These are phyloP conservation scores for Aspergillus versicolor DNA, from an alignment of 2,329 filamentous ascomycete genomes.

Conservation along the genomic window DNA sequence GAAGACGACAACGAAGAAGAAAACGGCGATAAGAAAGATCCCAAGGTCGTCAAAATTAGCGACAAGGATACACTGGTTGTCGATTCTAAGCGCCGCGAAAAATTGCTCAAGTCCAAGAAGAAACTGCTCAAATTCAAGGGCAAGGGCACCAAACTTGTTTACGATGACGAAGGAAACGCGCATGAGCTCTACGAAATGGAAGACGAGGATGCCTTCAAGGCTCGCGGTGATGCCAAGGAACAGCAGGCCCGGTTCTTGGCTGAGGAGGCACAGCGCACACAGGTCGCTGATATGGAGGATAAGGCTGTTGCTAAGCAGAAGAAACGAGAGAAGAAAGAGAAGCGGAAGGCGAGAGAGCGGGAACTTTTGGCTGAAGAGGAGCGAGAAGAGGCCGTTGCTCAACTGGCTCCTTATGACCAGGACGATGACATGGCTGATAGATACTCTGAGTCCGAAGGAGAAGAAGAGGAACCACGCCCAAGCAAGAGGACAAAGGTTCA, in stretches of 20 bases:
- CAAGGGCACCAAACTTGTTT: constrained; percentile 79
- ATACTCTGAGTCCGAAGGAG: constrained; percentile 22
- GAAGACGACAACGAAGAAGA: constrained; percentile 29
- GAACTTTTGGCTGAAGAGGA: constrained; percentile 31
- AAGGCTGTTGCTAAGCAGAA: constrained; percentile 78
- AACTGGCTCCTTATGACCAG: constrained; percentile 32
- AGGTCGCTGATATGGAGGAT: constrained; percentile 75
- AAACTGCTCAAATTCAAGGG: constrained; percentile 88
- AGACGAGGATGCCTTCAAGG: constrained; percentile 76
- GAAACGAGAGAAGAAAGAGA: constrained; percentile 52
- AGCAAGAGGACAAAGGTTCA: constrained; percentile 43
- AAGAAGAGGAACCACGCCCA: constrained; percentile 28
- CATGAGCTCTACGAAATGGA: constrained; percentile 87
- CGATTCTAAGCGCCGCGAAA: constrained; percentile 93
- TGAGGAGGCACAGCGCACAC: constrained; percentile 69
- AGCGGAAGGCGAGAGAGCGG: constrained; percentile 42
- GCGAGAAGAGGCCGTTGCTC: constrained; percentile 29
- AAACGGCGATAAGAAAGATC: constrained; percentile 36
- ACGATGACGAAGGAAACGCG: constrained; percentile 85
- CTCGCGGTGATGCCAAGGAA: constrained; percentile 70
- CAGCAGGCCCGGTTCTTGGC: constrained; percentile 78
- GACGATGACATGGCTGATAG: constrained; percentile 14
- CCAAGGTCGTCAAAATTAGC: constrained; percentile 51
- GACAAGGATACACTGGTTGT: constrained; percentile 72
- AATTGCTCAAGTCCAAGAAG: constrained; percentile 93